Evolutionary conservation across 75 land plant genomes (phyloP).

Genomic region (Selaginella moellendorffii): DNA sequence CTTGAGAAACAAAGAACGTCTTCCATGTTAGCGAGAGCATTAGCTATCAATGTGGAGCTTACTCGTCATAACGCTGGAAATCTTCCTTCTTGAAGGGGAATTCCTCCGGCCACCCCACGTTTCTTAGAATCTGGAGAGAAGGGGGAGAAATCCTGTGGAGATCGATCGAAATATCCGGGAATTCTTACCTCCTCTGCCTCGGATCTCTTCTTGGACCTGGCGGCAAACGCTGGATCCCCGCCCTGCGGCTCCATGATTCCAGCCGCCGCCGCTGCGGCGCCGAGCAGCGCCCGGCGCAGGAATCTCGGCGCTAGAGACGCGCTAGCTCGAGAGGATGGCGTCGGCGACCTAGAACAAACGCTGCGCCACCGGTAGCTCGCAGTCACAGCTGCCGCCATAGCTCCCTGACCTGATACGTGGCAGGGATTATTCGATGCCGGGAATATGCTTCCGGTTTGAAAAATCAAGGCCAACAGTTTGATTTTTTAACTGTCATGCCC

Average conservation of each 20-base stretch:
- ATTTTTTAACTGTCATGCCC: too few species aligned
- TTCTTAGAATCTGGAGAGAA: conserved; percentile 41
- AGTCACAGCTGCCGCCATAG: too few species aligned
- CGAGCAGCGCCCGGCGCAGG: not conserved
- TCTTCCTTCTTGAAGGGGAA: conserved; percentile 87
- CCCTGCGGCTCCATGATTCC: not conserved
- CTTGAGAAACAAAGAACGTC: not conserved
- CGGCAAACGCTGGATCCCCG: not conserved
- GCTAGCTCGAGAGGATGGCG: too few species aligned
- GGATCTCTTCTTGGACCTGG: not conserved
- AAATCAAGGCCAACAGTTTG: too few species aligned
- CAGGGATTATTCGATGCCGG: too few species aligned
- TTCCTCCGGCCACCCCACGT: conserved; percentile 86
- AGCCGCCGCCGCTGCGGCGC: not conserved
- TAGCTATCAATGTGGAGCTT: conserved; percentile 2
- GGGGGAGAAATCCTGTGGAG: not conserved
- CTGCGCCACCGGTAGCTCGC: too few species aligned
- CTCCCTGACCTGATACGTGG: too few species aligned
- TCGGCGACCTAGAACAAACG: too few species aligned
- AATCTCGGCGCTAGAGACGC: not conserved
- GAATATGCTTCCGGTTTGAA: too few species aligned
- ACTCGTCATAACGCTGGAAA: conserved; percentile 92
- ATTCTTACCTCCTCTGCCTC: not conserved
- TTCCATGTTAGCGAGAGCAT: not conserved
- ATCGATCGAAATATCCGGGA: not conserved